Evolutionary conservation across 768 basidiomycete genomes (phyloP).

Genomic region (Porpolomopsis calyptriformis): DNA sequence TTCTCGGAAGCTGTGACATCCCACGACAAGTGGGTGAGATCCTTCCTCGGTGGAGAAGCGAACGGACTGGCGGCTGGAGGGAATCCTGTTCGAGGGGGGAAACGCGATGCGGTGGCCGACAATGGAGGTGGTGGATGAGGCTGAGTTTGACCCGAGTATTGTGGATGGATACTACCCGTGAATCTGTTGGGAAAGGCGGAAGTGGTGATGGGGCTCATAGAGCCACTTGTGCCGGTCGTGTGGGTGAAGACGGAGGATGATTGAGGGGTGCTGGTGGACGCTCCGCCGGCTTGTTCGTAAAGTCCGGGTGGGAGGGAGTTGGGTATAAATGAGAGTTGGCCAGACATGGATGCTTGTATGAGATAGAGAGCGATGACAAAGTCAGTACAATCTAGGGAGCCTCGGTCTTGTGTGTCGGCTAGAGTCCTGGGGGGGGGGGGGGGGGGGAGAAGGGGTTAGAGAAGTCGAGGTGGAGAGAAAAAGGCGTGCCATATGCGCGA

Average conservation of each 20-base stretch:
- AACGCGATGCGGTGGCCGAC: conserved; percentile 33
- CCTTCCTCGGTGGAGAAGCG: conserved; percentile 18
- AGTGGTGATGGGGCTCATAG: conserved; percentile 42
- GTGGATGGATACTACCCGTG: conserved; percentile 39
- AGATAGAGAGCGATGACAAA: conserved; percentile 96
- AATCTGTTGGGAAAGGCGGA: conserved; percentile 30
- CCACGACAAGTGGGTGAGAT: conserved; percentile 40
- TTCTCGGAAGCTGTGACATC: conserved; percentile 80
- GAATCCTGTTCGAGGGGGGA: background rate
- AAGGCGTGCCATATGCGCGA: conserved; percentile 78
- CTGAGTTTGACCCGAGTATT: conserved; percentile 51
- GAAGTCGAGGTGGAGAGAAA: background rate
- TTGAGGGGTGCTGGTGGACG: conserved; percentile 12
- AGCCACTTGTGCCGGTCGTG: conserved; percentile 49
- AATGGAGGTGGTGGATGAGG: conserved; percentile 43
- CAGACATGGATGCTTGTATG: conserved; percentile 86
- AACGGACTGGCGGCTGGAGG: conserved; percentile 11
- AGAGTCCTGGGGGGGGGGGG: conserved; percentile 52
- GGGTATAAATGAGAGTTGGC: conserved; percentile 62
- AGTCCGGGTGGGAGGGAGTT: conserved; percentile 67
- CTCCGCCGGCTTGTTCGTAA: conserved; percentile 69
- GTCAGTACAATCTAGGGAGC: conserved; percentile 78
- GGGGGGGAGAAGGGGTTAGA: background rate
- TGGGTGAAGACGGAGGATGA: conserved; percentile 37
- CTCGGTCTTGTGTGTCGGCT: conserved; percentile 90